Conservation (phyloP, 106 monocot genomes). For the Allium cepa region DNA sequence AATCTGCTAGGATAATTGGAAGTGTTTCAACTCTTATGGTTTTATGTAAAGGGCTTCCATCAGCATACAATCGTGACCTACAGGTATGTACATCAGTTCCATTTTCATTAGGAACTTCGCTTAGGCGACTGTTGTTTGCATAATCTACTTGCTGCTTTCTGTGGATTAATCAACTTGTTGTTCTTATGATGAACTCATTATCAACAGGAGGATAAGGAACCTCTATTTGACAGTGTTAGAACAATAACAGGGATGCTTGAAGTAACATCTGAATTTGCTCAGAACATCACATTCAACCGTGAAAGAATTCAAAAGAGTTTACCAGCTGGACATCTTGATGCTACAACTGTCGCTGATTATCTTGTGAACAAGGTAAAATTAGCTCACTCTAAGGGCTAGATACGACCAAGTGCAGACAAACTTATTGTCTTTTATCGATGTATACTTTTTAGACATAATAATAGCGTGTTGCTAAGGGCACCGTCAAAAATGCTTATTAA, state of each 20-base stretch:
- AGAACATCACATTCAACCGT: constrained; percentile 68
- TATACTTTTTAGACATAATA: no score
- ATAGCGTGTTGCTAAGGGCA: no score
- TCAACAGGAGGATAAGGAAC: constrained; percentile 93
- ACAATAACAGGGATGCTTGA: constrained; percentile 83
- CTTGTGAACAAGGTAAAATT: constrained; percentile 88
- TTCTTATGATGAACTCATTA: no score
- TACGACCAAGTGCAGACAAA: no score
- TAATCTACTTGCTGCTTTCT: no score
- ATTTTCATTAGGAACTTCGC: no score
- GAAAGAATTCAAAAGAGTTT: constrained; percentile 65
- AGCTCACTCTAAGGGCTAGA: not conserved
- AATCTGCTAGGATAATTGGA: constrained; percentile 83
- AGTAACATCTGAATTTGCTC: constrained; percentile 88
- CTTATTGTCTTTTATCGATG: no score
- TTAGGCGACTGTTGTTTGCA: no score
- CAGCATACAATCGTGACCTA: constrained; percentile 89
- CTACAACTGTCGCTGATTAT: constrained; percentile 97
- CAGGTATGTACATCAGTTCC: constrained; percentile 33
- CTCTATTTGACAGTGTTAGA: constrained; percentile 88
- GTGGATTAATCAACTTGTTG: no score
- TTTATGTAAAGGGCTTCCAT: constrained; percentile 97
- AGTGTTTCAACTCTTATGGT: constrained; percentile 64
- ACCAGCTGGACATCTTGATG: constrained; percentile 94
- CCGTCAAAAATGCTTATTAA: no score